phyloP scores from a whole-genome alignment of 148 eudicot species.

The Silene latifolia region DNA sequence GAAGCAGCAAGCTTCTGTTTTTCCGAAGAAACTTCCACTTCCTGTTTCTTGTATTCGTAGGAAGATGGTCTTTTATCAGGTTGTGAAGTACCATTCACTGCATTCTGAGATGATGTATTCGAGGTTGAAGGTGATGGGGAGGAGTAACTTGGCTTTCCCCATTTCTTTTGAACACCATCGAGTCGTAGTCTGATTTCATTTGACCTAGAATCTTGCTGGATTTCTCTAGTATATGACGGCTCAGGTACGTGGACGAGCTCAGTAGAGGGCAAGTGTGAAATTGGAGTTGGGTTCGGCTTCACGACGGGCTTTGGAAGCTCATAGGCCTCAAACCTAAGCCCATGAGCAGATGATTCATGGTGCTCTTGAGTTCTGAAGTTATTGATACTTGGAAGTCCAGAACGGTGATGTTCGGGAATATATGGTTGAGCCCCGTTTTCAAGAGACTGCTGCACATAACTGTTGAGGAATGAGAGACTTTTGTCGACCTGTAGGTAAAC shows the following conservation, averaged over 20 bases:
- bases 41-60: conserved; percentile 40
- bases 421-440: conserved; percentile 93
- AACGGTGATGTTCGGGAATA: conserved; percentile 69
- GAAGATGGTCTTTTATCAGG: conserved; percentile 30
- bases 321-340: conserved; percentile 94
- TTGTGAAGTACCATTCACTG: conserved; percentile 50
- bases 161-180: conserved; percentile 93
- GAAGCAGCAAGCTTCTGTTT: conserved; percentile 97
- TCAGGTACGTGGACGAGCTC: conserved; percentile 74
- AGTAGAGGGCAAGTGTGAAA: conserved; percentile 45
- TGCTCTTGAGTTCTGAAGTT: conserved; percentile 49
- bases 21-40: conserved; percentile 57
- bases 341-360: conserved; percentile 54
- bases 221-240: conserved; percentile 46
- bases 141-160: conserved; percentile 82
- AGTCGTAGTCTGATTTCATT: conserved; percentile 73
- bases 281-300: conserved; percentile 36
- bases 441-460: conserved; percentile 57
- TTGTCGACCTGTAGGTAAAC: conserved; percentile 62
- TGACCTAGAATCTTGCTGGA: conserved; percentile 48
- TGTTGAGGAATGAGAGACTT: conserved; percentile 64
- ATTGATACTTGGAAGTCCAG: conserved; percentile 47
- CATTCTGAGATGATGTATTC: conserved; percentile 42
- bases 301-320: conserved; percentile 75
- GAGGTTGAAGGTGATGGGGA: conserved; percentile 58